Evolutionary conservation across 2,329 filamentous ascomycete species (phyloP).

Genomic region (Bertia moriformis): DNA sequence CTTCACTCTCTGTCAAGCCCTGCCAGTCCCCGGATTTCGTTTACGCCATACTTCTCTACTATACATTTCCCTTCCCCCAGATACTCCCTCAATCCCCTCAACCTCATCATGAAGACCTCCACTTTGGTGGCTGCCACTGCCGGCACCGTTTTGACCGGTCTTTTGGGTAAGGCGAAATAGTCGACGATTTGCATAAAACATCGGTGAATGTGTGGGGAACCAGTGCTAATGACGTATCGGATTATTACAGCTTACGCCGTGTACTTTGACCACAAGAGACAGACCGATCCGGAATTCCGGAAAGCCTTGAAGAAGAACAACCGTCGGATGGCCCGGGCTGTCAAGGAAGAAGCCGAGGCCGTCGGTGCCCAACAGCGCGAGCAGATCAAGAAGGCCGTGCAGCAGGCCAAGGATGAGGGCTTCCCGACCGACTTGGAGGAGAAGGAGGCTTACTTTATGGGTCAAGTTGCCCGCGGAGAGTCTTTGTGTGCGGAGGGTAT

Average conservation of each 20-base stretch:
- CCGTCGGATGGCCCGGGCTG: slow-evolving; percentile 25
- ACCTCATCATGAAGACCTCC: slow-evolving; percentile 33
- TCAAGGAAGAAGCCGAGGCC: slow-evolving; percentile 28
- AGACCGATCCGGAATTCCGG: slow-evolving; percentile 48
- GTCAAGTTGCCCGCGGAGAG: slow-evolving; percentile 83
- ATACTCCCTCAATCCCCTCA: slow-evolving; percentile 1
- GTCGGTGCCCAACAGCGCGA: slow-evolving; percentile 36
- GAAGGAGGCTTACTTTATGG: slow-evolving; percentile 92
- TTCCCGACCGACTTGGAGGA: slow-evolving; percentile 84
- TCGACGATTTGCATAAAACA: not conserved
- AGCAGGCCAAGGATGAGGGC: slow-evolving; percentile 75
- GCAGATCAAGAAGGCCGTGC: slow-evolving; percentile 60
- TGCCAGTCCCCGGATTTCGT: slow-evolving; percentile 1
- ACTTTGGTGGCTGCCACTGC: slow-evolving; percentile 41
- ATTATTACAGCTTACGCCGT: slow-evolving; percentile 43
- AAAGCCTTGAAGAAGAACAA: slow-evolving; percentile 35
- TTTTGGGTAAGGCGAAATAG: slow-evolving; percentile 34
- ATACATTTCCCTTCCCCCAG: slow-evolving; percentile 2
- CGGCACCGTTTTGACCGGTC: slow-evolving; percentile 40
- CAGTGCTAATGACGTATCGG: too few species aligned
- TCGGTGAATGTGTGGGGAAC: too few species aligned
- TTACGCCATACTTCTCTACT: not conserved
- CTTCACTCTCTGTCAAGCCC: slow-evolving; percentile 3
- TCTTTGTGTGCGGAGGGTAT: slow-evolving; percentile 67
- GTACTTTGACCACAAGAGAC: slow-evolving; percentile 53